These are phyloP conservation scores for Cutaneotrichosporon arboriforme DNA, from an alignment of 1,284 basidiomycete species.

Conservation along the genomic window DNA sequence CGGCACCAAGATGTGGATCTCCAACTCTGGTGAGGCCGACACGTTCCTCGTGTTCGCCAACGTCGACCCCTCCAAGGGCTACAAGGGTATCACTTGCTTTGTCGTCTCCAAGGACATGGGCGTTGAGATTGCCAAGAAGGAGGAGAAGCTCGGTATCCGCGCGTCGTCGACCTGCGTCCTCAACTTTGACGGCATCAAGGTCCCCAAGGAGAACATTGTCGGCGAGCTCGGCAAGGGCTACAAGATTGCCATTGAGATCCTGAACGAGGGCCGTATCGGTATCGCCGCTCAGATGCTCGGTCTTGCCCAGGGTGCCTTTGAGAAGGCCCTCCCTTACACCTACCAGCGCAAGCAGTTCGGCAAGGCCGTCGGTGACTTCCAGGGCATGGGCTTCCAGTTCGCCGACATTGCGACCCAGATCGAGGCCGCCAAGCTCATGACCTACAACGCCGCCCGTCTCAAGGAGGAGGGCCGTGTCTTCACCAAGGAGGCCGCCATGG, in stretches of 20 bases:
- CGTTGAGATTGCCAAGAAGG: slow-evolving; percentile 95
- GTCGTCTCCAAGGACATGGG: slow-evolving; percentile 95
- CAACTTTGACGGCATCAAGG: slow-evolving; percentile 89
- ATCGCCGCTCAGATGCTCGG: slow-evolving; percentile 97
- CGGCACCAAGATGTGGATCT: slow-evolving; percentile 97
- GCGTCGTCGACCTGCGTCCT: slow-evolving; percentile 96
- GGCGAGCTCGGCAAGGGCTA: slow-evolving; percentile 83
- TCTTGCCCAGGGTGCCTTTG: slow-evolving; percentile 92
- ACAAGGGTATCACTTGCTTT: slow-evolving; percentile 99
- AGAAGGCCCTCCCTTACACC: slow-evolving; percentile 86
- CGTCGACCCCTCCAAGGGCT: slow-evolving; percentile 88
- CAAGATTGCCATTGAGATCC: slow-evolving; percentile 96
- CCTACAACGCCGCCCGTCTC: slow-evolving; percentile 90
- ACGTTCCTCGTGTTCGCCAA: slow-evolving; percentile 86
- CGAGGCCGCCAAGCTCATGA: slow-evolving; percentile 84
- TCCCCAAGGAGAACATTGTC: slow-evolving; percentile 89
- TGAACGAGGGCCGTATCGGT: slow-evolving; percentile 96
- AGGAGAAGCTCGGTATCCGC: slow-evolving; percentile 94
- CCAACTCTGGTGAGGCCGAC: slow-evolving; percentile 93
- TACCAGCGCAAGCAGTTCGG: slow-evolving; percentile 90
- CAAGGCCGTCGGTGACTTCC: slow-evolving; percentile 71
- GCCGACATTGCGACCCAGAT: slow-evolving; percentile 83
- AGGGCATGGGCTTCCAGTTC: slow-evolving; percentile 94
- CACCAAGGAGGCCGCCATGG: slow-evolving; percentile 93
- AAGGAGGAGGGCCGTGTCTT: slow-evolving; percentile 82